Evolutionary conservation across 2,329 filamentous ascomycete genomes (phyloP).

Genomic region (Pseudocercospora fuligena): DNA sequence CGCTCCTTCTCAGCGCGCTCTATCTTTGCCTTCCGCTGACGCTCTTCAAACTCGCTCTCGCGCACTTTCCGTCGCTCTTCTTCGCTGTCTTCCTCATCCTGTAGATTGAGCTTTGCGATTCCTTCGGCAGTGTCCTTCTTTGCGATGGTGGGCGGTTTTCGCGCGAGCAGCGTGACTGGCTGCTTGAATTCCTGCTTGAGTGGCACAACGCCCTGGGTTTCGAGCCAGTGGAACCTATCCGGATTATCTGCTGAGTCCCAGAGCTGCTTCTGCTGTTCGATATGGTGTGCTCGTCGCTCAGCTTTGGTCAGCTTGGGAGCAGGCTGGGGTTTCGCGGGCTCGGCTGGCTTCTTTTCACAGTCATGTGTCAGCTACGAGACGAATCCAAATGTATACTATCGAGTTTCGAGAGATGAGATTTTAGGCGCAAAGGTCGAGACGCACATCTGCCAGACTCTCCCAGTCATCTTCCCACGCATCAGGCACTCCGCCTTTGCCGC

Average conservation of each 20-base stretch:
- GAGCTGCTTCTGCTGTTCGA: slow-evolving; percentile 79
- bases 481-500: slow-evolving; percentile 58
- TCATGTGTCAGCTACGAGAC: not conserved
- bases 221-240: slow-evolving; percentile 75
- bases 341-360: slow-evolving; percentile 30
- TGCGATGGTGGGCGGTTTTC: slow-evolving; percentile 71
- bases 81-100: slow-evolving; percentile 67
- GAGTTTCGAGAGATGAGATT: too few species aligned
- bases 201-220: slow-evolving; percentile 66
- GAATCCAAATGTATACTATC: too few species aligned
- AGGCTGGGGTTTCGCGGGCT: slow-evolving; percentile 42
- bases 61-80: slow-evolving; percentile 64
- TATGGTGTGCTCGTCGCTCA: slow-evolving; percentile 78
- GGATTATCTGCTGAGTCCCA: slow-evolving; percentile 90
- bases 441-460: slow-evolving; percentile 77
- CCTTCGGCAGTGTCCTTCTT: slow-evolving; percentile 59
- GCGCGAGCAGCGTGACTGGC: slow-evolving; percentile 80
- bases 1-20: slow-evolving; percentile 89
- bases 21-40: slow-evolving; percentile 74
- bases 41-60: slow-evolving; percentile 74
- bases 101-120: slow-evolving; percentile 50
- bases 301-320: slow-evolving; percentile 68
- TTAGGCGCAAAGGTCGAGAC: slow-evolving; percentile 15
- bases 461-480: slow-evolving; percentile 94
- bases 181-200: slow-evolving; percentile 75